phyloP scores from a whole-genome alignment of 192 early-diverging fungal species.

The Umbelopsis isabellina region DNA sequence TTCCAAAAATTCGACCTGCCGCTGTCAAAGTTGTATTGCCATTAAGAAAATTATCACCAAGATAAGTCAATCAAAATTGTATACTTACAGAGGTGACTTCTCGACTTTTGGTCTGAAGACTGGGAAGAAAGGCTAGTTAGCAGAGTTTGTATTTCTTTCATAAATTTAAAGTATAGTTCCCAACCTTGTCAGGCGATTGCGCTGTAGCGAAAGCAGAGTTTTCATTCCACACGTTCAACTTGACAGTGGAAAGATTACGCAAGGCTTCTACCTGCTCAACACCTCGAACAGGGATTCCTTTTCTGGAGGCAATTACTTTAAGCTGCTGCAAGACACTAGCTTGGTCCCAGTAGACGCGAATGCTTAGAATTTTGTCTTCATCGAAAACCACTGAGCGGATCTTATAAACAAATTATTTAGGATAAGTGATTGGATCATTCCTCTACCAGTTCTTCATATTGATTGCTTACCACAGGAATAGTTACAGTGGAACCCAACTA shows the following conservation, averaged over 20 bases:
- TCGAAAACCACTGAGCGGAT: constrained; percentile 36
- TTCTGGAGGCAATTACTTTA: constrained; percentile 24
- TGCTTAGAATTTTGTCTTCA: constrained; percentile 20
- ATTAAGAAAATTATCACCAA: background rate
- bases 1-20: constrained; percentile 32
- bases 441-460: background rate
- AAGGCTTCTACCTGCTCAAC: constrained; percentile 30
- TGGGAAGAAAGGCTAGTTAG: background rate
- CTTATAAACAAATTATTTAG: constrained; percentile 4
- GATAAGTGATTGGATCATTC: background rate
- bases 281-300: constrained; percentile 30
- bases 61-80: background rate
- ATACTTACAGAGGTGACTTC: constrained; percentile 1
- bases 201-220: background rate
- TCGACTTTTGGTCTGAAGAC: background rate
- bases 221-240: constrained; percentile 6
- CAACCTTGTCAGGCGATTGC: background rate
- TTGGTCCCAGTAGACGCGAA: constrained; percentile 41
- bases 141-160: background rate
- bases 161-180: background rate
- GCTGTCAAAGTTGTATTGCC: background rate
- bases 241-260: background rate
- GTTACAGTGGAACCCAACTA: constrained; percentile 27
- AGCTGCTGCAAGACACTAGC: constrained; percentile 41
- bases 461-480: constrained; percentile 30